Percentiles rank a stretch among this genome's conserved stretches.
phyloP scores from a whole-genome alignment of 345 rosid species.

The Heritiera littoralis region DNA sequence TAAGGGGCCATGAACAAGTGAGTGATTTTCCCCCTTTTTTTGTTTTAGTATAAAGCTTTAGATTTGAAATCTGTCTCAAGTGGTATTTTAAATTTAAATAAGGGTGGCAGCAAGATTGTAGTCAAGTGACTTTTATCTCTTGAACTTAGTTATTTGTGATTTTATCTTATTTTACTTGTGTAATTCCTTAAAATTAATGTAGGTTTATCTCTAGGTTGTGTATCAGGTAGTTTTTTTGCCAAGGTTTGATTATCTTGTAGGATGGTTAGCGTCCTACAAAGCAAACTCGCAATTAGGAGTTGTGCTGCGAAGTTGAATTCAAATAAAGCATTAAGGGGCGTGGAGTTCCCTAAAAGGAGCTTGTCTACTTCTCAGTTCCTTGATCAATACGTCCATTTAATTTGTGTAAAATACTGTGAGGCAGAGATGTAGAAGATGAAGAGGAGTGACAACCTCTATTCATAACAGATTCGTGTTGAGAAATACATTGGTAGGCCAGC shows the following conservation, averaged over 20 bases:
- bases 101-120: not conserved
- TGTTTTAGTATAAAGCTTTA: not conserved
- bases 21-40: slow-evolving; percentile 26
- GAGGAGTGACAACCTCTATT: not conserved
- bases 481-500: not conserved
- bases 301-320: not conserved
- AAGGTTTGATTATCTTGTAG: not conserved
- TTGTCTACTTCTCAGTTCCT: not conserved
- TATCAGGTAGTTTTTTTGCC: not conserved
- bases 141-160: not conserved
- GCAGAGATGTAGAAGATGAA: not conserved
- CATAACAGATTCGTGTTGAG: not conserved
- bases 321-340: not conserved
- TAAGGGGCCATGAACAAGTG: slow-evolving; percentile 92
- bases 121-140: not conserved
- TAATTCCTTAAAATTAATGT: not conserved
- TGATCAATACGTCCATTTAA: not conserved
- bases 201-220: not conserved
- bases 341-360: not conserved
- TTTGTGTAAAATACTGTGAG: not conserved
- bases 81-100: not conserved
- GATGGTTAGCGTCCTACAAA: not conserved
- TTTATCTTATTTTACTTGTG: not conserved
- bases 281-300: not conserved
- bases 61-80: slow-evolving; percentile 3